phyloP scores from a whole-genome alignment of 805 yeast genomes.

The Lipomyces lipofer region DNA sequence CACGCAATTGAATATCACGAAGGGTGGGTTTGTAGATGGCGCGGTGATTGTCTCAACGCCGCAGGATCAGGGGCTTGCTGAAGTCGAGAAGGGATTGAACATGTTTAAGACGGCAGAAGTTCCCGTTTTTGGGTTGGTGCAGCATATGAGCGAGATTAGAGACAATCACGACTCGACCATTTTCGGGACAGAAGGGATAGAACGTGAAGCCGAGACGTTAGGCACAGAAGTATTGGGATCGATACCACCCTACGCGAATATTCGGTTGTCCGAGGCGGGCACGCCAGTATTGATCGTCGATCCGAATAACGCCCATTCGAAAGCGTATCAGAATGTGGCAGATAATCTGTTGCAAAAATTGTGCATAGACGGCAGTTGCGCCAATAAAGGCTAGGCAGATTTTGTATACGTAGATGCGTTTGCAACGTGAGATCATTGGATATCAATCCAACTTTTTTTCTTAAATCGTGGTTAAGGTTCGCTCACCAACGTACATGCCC shows the following conservation, averaged over 20 bases:
- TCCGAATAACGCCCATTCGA: slow-evolving; percentile 42
- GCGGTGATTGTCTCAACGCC: slow-evolving; percentile 84
- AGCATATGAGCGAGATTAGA: slow-evolving; percentile 75
- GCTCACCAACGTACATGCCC: too few species aligned
- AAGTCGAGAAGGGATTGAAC: slow-evolving; percentile 75
- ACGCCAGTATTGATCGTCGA: slow-evolving; percentile 57
- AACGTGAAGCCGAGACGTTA: slow-evolving; percentile 48
- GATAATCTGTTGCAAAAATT: slow-evolving; percentile 36
- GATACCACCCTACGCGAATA: slow-evolving; percentile 63
- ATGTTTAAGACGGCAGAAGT: slow-evolving; percentile 73
- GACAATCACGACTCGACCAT: slow-evolving; percentile 72
- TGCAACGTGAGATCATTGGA: not conserved
- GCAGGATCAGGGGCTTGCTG: slow-evolving; percentile 79
- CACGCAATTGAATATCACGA: slow-evolving; percentile 78
- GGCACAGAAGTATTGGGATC: slow-evolving; percentile 59
- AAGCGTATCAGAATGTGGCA: slow-evolving; percentile 55
- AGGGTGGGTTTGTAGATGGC: slow-evolving; percentile 72
- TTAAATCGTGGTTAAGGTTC: not conserved
- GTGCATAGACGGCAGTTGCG: not conserved
- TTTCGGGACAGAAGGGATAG: slow-evolving; percentile 68
- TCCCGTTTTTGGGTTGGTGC: slow-evolving; percentile 75
- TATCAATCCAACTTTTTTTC: not conserved
- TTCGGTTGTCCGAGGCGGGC: slow-evolving; percentile 62
- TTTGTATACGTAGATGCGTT: not conserved
- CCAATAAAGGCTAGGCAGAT: not conserved